Evolutionary conservation across 805 yeast genomes (phyloP), one percentile per base, ranked within the genome.

Genomic region (Nadsonia fulvescens): DNA sequence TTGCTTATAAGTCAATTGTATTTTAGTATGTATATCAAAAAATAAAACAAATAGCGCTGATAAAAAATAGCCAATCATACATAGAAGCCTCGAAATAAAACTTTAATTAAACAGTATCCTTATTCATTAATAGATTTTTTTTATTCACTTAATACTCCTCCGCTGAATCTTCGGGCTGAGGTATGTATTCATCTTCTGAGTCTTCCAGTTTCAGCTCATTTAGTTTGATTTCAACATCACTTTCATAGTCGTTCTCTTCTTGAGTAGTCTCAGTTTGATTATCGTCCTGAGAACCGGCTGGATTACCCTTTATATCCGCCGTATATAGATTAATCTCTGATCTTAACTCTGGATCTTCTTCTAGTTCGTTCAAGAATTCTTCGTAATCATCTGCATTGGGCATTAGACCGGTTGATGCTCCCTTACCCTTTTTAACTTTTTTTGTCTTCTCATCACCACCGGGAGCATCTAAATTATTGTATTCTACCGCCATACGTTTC

Each of bases 401-500:
- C n/a, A n/a, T n/a, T n/a, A n/a, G n/a, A n/a, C n/a, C n/a, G n/a
- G n/a, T n/a, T n/a, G n/a, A n/a, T n/a, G n/a, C n/a, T n/a, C n/a
- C n/a, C n/a, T n/a, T n/a, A n/a, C n/a, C n/a, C n/a, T 74, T 66
- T 47, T 76, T 89, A 43, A 70, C 73, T 36, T 76, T 89, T 53
- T 75, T 83, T 53, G 64, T 70, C 30, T 79, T 83, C 36, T 68
- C 74, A 5, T 16, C n/a, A 13, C 29, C 29, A n/a, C 29, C 29
- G 14, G 29, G 29, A 3, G 29, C 29, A 20, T 30, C 31, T 5
- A 23, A 24, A 10, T 83, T 95, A 38, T 69, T 66, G 56, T 83
- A 92, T 55, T 89, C 96, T 46, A 64, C 77, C 19, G 96, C 96
- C 94, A 86, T 83, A 63, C 96, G 76, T 71, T 78, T 77, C 53